Evolutionary conservation across 129 eudicot genomes (phyloP).

Genomic region (Gnaphalium uliginosum): DNA sequence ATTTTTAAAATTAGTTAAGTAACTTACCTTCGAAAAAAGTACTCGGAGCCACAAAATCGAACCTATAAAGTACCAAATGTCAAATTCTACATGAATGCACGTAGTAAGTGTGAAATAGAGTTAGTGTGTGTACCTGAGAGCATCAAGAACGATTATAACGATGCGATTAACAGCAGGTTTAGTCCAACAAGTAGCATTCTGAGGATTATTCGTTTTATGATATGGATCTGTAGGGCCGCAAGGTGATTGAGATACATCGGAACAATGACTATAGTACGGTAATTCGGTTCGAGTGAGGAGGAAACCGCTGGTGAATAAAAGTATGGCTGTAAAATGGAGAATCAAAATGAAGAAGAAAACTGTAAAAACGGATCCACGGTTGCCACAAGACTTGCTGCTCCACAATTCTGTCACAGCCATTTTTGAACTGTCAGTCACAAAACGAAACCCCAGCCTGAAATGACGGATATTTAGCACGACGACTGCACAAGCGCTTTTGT

Average conservation of each 20-base stretch:
- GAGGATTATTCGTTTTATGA: neutral
- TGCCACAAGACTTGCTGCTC: slow-evolving; percentile 5
- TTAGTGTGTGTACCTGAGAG: slow-evolving; percentile 59
- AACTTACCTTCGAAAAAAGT: slow-evolving; percentile 63
- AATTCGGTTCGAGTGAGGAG: slow-evolving; percentile 94
- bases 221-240: slow-evolving; percentile 35
- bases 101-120: neutral
- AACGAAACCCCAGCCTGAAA: too few relatives aligned
- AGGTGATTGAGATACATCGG: slow-evolving; percentile 69
- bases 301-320: slow-evolving; percentile 80
- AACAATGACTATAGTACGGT: slow-evolving; percentile 66
- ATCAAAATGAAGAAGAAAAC: slow-evolving; percentile 50
- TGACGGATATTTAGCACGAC: too few relatives aligned
- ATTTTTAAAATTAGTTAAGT: neutral
- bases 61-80: slow-evolving; percentile 40
- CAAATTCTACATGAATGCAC: neutral
- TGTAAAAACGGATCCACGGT: slow-evolving; percentile 39
- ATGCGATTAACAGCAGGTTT: slow-evolving; percentile 77
- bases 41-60: slow-evolving; percentile 97
- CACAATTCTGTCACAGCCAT: neutral
- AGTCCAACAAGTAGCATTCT: slow-evolving; percentile 60
- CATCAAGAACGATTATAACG: slow-evolving; percentile 86
- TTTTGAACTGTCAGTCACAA: too few relatives aligned
- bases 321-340: slow-evolving; percentile 56
- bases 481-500: too few relatives aligned